Base-by-base conservation (phyloP, 208 protist species). In the Angomonas deanei region DNA sequence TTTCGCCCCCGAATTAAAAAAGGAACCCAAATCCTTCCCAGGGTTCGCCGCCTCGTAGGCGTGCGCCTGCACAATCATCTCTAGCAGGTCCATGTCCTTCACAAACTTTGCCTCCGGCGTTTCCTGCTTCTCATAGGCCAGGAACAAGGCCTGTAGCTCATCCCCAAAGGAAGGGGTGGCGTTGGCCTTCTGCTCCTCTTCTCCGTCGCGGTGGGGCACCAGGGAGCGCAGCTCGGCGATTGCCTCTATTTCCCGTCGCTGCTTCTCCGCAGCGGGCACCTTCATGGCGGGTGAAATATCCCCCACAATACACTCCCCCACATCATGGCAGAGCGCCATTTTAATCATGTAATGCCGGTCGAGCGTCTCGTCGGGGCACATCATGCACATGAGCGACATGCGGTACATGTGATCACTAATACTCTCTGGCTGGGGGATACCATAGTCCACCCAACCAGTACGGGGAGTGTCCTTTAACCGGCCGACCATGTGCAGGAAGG, bases 361-460 rank as follows among this genome's bases (percentile, higher is more conserved):
- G 11, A 97, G 70, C 13, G 72, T 62, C 21, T 52, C 60, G 68
- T 94, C 86, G 28, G 86, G 86, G 61, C 84, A 94, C 80, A 97
- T 88, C 90, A 97, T 95, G 62, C 81, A 92, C 76, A 96, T 82
- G 15, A 97, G 74, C 1, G 82, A 82, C 78, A 90, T 93, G 63
- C 92, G 84, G 71, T 96, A 96, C 92, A 97, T 97, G 80, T 97
- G 92, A 60, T 92, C 86, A 15, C 86, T 88, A 33, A 97, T 68
- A 4, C 88, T 92, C 75, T 97, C 90, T 2, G 84, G 80, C 0
- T 55, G 68, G 3, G 69, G 70, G 48, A 96, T 64, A n/a, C 63
- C 74, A 36, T 84, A 68, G 42, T 96, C 88, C 21, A 96, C 85
- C 91, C 92, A 97, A 23, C 92, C 92, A 15, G 78, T 93, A n/a